These are phyloP conservation scores for Geotrichum candidum DNA, from an alignment of 1,139 yeast genomes.

Conservation along the genomic window DNA sequence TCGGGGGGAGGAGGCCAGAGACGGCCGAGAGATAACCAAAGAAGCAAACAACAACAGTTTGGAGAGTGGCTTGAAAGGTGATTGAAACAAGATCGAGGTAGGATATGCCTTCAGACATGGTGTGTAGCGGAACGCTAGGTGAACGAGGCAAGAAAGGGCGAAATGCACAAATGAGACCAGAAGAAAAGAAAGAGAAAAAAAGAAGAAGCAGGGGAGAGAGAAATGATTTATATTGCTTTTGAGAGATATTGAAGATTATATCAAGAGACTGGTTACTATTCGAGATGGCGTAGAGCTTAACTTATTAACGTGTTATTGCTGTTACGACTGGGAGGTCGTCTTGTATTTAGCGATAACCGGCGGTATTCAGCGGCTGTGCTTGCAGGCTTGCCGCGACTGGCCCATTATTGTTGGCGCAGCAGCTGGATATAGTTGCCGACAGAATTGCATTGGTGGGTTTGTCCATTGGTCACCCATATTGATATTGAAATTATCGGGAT, in stretches of 20 bases:
- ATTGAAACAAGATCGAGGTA: constrained; percentile 53
- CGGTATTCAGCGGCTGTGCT: no score
- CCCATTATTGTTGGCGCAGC: no score
- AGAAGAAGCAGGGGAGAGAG: background rate
- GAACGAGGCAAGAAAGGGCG: background rate
- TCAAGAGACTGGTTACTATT: background rate
- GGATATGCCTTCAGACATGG: constrained; percentile 35
- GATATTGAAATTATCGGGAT: no score
- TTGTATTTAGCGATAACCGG: background rate
- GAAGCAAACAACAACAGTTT: constrained; percentile 65
- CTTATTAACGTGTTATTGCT: background rate
- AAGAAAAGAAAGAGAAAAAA: background rate
- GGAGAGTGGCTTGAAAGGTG: constrained; percentile 73
- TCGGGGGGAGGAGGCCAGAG: constrained; percentile 50
- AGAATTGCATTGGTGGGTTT: no score
- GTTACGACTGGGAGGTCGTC: background rate
- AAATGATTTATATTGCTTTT: background rate
- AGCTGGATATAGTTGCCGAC: no score
- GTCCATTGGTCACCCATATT: no score
- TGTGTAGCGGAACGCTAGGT: background rate
- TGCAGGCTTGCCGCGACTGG: no score
- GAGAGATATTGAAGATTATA: no score
- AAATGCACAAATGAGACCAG: background rate
- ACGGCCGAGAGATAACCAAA: constrained; percentile 68
- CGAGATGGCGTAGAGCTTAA: background rate